Evolutionary conservation across 2,329 filamentous ascomycete genomes (phyloP).

Genomic region (Aspergillus texensis): DNA sequence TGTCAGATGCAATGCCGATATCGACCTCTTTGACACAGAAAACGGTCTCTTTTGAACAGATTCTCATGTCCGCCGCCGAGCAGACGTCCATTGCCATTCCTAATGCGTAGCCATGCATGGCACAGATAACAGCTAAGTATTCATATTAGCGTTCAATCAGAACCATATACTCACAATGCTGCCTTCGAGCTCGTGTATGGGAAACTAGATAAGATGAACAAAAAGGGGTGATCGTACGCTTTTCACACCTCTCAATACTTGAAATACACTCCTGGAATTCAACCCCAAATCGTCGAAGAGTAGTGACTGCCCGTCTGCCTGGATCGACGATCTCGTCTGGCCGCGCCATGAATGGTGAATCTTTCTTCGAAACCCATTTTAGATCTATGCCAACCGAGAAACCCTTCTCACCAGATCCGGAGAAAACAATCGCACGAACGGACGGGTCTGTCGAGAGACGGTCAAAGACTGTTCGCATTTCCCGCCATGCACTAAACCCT

Average conservation of each 20-base stretch:
- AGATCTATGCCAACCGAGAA: not conserved
- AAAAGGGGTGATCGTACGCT: not conserved
- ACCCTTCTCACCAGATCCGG: not conserved
- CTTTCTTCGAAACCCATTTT: not conserved
- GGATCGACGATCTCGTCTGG: not conserved
- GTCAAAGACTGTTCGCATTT: not conserved
- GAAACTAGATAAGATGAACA: not conserved
- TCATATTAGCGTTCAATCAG: not conserved
- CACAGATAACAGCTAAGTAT: not conserved
- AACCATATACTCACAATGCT: no score
- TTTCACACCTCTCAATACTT: not conserved
- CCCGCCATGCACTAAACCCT: not conserved
- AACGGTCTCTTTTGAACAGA: not conserved
- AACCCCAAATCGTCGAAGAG: not conserved
- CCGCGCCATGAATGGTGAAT: not conserved
- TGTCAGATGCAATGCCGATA: not conserved
- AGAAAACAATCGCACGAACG: not conserved
- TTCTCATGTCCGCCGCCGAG: not conserved
- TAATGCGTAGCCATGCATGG: not conserved
- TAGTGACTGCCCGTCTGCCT: not conserved
- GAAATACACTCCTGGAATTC: not conserved
- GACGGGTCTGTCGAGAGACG: not conserved
- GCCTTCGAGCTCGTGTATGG: no score
- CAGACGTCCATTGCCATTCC: not conserved
- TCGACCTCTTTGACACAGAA: not conserved